These are phyloP conservation scores for Dictyostelium capitatum DNA, from an alignment of 78 protist genomes.

Conservation along the genomic window DNA sequence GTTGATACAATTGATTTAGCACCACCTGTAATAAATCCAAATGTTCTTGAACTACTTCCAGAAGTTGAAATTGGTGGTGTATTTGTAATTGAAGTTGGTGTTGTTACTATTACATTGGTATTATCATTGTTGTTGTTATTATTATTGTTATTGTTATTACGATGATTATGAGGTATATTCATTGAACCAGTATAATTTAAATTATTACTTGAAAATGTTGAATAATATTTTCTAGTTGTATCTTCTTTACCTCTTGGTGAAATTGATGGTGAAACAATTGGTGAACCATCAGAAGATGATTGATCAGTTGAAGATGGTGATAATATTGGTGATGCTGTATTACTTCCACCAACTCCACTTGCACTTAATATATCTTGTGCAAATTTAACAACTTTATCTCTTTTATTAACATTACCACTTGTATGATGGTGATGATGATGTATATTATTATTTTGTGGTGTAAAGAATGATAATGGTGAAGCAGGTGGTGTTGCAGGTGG, in stretches of 20 bases:
- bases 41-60: background rate
- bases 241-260: conserved; percentile 36
- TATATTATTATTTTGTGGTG: background rate
- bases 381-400: background rate
- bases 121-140: too few species aligned
- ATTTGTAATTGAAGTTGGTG: conserved; percentile 18
- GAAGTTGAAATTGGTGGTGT: background rate
- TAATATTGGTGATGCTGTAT: conserved; percentile 29
- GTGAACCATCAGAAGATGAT: conserved; percentile 18
- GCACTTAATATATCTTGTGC: background rate
- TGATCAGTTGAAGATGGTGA: conserved; percentile 25
- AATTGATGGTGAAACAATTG: conserved; percentile 48
- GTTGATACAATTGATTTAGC: conserved; percentile 16
- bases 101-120: background rate
- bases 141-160: background rate
- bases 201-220: conserved; percentile 8
- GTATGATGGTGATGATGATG: background rate
- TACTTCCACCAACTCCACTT: too few species aligned
- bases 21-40: background rate
- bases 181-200: background rate
- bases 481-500: conserved; percentile 47
- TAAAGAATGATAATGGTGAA: conserved; percentile 15
- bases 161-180: background rate
- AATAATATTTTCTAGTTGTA: conserved; percentile 19
- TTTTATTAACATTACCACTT: background rate